These are phyloP conservation scores for Zygosaccharomyces lentus DNA, from an alignment of 805 yeast species.

Conservation along the genomic window DNA sequence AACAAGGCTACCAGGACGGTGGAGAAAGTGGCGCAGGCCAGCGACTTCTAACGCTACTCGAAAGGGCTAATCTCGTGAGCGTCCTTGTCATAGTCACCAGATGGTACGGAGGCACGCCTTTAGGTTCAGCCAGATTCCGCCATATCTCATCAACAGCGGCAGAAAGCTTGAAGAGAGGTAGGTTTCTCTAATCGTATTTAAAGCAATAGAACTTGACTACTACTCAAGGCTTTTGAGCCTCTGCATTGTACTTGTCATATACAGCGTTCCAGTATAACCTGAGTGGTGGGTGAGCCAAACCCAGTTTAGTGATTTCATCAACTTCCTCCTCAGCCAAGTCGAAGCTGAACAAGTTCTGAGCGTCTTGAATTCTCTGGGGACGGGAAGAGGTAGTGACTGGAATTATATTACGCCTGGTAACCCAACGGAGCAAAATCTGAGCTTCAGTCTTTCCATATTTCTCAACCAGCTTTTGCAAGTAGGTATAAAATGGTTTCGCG, in stretches of 20 bases:
- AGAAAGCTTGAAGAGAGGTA: slow-evolving; percentile 45
- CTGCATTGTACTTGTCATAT: slow-evolving; percentile 23
- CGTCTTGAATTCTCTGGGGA: slow-evolving; percentile 51
- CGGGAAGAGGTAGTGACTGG: slow-evolving; percentile 75
- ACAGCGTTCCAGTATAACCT: slow-evolving; percentile 36
- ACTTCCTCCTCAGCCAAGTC: slow-evolving; percentile 50
- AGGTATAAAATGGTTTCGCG: slow-evolving; percentile 36
- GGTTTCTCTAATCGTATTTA: slow-evolving; percentile 31
- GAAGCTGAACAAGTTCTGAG: slow-evolving; percentile 54
- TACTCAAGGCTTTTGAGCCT: slow-evolving; percentile 20
- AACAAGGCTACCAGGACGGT: slow-evolving; percentile 63
- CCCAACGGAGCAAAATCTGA: slow-evolving; percentile 69
- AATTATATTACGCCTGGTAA: slow-evolving; percentile 55
- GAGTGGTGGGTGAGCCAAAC: slow-evolving; percentile 33
- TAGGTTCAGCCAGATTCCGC: slow-evolving; percentile 69
- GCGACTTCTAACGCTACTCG: slow-evolving; percentile 51
- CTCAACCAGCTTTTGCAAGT: slow-evolving; percentile 41
- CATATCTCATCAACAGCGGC: slow-evolving; percentile 56
- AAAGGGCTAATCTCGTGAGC: slow-evolving; percentile 46
- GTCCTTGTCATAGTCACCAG: slow-evolving; percentile 65
- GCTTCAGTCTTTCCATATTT: slow-evolving; percentile 59
- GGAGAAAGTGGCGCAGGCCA: slow-evolving; percentile 77
- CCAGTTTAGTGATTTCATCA: slow-evolving; percentile 39
- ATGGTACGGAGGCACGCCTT: slow-evolving; percentile 78
- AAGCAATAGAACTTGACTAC: not conserved